Evolutionary conservation across 768 basidiomycete species (phyloP).

Genomic region (Tylopilus sp.): DNA sequence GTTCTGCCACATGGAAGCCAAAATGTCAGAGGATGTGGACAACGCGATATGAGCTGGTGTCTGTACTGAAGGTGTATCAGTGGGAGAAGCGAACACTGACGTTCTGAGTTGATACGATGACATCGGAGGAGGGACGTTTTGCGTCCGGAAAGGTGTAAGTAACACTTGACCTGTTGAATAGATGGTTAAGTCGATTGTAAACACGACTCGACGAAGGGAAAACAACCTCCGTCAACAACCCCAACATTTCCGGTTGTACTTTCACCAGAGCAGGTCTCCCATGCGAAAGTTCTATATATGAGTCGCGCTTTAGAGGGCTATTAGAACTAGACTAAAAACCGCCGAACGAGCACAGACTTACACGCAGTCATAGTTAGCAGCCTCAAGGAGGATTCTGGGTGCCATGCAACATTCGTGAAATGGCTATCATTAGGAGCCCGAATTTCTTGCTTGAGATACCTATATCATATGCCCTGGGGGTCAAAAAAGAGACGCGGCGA

Average conservation of each 20-base stretch:
- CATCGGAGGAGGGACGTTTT: constrained; percentile 99
- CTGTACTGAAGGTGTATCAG: constrained; percentile 6
- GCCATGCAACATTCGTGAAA: constrained; percentile 81
- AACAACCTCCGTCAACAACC: constrained; percentile 84
- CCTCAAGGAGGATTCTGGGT: constrained; percentile 71
- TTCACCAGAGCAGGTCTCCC: constrained; percentile 80
- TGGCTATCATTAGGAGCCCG: constrained; percentile 46
- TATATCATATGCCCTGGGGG: constrained; percentile 24
- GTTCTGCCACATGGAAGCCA: constrained; percentile 69
- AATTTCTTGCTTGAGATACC: constrained; percentile 94
- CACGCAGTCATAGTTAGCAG: constrained; percentile 66
- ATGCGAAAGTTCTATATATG: constrained; percentile 61
- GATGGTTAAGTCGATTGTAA: not conserved
- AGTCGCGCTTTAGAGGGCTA: constrained; percentile 40
- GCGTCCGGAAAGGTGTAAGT: constrained; percentile 88
- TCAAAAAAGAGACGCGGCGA: constrained; percentile 3
- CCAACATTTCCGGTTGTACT: constrained; percentile 81
- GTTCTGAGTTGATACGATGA: constrained; percentile 53
- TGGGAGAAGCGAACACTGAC: constrained; percentile 5
- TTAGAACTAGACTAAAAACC: constrained; percentile 3
- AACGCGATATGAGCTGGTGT: constrained; percentile 69
- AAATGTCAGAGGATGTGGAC: constrained; percentile 49
- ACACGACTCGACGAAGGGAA: not conserved
- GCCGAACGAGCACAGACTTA: constrained; percentile 33
- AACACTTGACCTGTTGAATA: constrained; percentile 57